Percentiles rank a stretch among this genome's conserved stretches.
phyloP scores from a whole-genome alignment of 2,329 filamentous ascomycete genomes.

The Sordariomycetes sp. region DNA sequence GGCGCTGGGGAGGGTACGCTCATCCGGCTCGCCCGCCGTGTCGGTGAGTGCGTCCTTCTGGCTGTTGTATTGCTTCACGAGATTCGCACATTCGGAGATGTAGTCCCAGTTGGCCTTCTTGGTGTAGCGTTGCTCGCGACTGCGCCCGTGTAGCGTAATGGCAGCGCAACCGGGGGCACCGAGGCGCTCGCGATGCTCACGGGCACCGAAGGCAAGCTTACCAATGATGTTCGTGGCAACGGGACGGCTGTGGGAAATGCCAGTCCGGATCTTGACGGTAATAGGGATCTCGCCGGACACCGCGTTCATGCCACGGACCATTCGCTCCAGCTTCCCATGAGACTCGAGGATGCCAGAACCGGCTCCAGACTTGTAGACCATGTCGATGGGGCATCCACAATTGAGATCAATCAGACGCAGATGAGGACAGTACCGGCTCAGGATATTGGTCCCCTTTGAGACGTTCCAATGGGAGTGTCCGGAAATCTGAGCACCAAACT shows the following conservation, averaged over 20 bases:
- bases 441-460: conserved; percentile 74
- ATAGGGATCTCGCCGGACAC: conserved; percentile 87
- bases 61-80: conserved; percentile 71
- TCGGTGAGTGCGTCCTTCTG: conserved; percentile 58
- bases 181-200: conserved; percentile 57
- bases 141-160: conserved; percentile 90
- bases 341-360: conserved; percentile 89
- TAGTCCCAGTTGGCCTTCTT: conserved; percentile 90
- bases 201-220: conserved; percentile 69
- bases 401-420: conserved; percentile 90
- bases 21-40: conserved; percentile 68
- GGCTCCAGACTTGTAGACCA: conserved; percentile 78
- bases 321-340: conserved; percentile 82
- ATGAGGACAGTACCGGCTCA: conserved; percentile 67
- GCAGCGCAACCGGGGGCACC: conserved; percentile 82
- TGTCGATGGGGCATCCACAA: conserved; percentile 93
- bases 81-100: conserved; percentile 77
- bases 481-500: conserved; percentile 87
- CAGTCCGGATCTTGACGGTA: conserved; percentile 89
- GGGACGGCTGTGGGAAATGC: conserved; percentile 68
- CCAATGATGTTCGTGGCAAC: conserved; percentile 75
- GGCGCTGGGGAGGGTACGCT: conserved; percentile 56
- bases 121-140: conserved; percentile 89
- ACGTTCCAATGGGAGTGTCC: conserved; percentile 88
- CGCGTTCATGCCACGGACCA: conserved; percentile 89